phyloP scores from a whole-genome alignment of 768 basidiomycete species.

The Tulasnella sp. region DNA sequence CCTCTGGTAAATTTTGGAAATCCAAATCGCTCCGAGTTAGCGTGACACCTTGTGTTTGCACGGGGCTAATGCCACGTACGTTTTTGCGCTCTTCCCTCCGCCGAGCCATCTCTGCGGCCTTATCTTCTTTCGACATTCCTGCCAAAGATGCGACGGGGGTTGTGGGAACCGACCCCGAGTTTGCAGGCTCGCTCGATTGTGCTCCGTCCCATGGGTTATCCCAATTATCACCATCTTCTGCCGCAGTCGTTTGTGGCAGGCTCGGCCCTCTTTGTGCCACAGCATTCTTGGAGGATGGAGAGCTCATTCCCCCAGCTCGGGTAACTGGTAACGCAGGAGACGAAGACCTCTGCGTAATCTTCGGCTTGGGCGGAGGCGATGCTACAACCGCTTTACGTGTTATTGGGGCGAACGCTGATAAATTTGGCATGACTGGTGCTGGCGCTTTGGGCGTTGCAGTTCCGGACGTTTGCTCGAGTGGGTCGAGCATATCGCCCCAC shows the following conservation, averaged over 20 bases:
- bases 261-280: too few species aligned
- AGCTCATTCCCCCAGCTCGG: background rate
- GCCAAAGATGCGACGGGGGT: constrained; percentile 29
- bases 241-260: background rate
- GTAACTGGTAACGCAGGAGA: constrained; percentile 1
- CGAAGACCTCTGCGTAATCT: background rate
- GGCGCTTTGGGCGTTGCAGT: constrained; percentile 8
- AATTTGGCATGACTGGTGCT: constrained; percentile 8
- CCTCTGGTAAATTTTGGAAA: constrained; percentile 34
- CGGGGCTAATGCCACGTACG: constrained; percentile 35
- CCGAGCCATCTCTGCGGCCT: constrained; percentile 83
- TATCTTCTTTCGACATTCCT: constrained; percentile 77
- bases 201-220: constrained; percentile 21
- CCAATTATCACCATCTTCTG: background rate
- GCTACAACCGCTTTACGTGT: background rate
- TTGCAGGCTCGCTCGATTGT: constrained; percentile 5
- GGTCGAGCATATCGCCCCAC: constrained; percentile 19
- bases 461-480: background rate
- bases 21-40: too few species aligned
- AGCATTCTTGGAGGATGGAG: too few species aligned
- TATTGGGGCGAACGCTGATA: constrained; percentile 1
- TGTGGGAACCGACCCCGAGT: constrained; percentile 19
- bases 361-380: background rate
- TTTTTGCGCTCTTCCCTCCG: constrained; percentile 88
- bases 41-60: too few species aligned